A percentile compares a stretch with the other conserved stretches of the same genome.
Conservation (phyloP, 192 early-diverging fungal species). For the Obelidium mucronatum region DNA sequence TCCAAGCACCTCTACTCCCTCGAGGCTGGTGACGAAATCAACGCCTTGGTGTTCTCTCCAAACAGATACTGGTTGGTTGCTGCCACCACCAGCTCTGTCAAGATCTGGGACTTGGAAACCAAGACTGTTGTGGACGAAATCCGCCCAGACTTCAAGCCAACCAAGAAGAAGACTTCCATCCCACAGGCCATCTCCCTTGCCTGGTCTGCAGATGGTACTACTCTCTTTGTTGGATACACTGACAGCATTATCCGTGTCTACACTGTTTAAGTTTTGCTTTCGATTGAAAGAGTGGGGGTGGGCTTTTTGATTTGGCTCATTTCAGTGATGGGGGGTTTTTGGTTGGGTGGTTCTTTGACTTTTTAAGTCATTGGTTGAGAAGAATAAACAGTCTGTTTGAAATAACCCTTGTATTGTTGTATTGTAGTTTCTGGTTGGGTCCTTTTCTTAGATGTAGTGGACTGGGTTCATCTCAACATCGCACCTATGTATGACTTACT, state of each 20-base stretch:
- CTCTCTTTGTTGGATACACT: constrained; percentile 98
- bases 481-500: too few relatives aligned
- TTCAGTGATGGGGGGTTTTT: neutral
- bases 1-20: constrained; percentile 99
- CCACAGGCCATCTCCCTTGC: constrained; percentile 96
- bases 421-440: too few relatives aligned
- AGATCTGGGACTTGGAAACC: constrained; percentile 99
- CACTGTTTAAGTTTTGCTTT: constrained; percentile 35
- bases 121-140: constrained; percentile 96
- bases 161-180: constrained; percentile 72
- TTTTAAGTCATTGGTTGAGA: too few relatives aligned
- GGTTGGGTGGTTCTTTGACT: constrained; percentile 6
- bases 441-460: too few relatives aligned
- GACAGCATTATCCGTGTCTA: constrained; percentile 81
- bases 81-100: constrained; percentile 93
- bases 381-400: too few relatives aligned
- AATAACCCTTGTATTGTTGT: too few relatives aligned
- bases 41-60: constrained; percentile 98
- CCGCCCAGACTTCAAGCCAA: constrained; percentile 49
- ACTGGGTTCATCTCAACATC: too few relatives aligned
- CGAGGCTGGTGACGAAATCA: constrained; percentile 94
- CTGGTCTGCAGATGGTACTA: constrained; percentile 98
- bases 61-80: constrained; percentile 99
- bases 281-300: neutral
- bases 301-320: neutral